Percentiles rank a stretch among this genome's conserved stretches.
phyloP scores from a whole-genome alignment of 2,329 filamentous ascomycete genomes.

The Talaromyces verruculosus region DNA sequence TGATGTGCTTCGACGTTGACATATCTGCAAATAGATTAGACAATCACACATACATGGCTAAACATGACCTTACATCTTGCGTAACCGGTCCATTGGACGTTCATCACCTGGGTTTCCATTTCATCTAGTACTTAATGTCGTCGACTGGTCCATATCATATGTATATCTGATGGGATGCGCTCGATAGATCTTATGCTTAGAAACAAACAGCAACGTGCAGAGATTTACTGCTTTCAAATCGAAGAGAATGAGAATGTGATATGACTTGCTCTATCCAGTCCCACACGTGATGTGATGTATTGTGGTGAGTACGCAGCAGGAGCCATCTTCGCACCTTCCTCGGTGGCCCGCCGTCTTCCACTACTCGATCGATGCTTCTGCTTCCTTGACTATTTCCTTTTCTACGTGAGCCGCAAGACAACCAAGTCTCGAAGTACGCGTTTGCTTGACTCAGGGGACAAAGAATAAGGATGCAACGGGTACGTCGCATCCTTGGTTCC shows the following conservation, averaged over 20 bases:
- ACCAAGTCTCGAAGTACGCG: neutral
- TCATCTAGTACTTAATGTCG: neutral
- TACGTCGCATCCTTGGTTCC: conserved; percentile 6
- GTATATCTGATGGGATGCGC: neutral
- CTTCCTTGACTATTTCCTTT: neutral
- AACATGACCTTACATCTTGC: conserved; percentile 16
- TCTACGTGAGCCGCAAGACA: neutral
- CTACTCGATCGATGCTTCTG: neutral
- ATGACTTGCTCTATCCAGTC: neutral
- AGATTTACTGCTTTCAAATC: neutral
- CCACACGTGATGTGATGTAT: conserved; percentile 11
- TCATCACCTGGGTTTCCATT: neutral
- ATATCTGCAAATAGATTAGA: conserved; percentile 1
- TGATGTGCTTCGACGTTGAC: neutral
- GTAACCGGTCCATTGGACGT: neutral
- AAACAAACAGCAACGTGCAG: conserved; percentile 4
- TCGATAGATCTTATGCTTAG: neutral
- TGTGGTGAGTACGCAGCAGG: neutral
- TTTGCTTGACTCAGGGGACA: conserved; percentile 5
- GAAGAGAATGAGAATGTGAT: neutral
- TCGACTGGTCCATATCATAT: neutral
- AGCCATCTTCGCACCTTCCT: neutral
- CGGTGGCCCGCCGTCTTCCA: neutral
- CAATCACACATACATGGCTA: neutral
- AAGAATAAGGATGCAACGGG: neutral